Evolutionary conservation across 129 eudicot species (phyloP), one percentile per base, ranked within the genome.

Genomic region (Pseudognaphalium luteoalbum): DNA sequence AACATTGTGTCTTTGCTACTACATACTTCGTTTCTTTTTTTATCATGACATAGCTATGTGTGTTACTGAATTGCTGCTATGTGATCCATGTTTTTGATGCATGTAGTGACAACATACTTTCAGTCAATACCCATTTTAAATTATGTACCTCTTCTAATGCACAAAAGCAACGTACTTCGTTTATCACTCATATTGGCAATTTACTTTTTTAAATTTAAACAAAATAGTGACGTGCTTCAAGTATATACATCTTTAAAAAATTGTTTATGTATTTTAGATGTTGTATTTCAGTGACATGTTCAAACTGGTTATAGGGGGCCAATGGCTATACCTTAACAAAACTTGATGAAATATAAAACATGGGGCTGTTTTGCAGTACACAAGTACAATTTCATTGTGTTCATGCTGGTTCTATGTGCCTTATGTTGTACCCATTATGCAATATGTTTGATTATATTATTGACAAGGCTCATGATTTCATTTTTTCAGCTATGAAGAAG

Each of bases 401-500:
- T 20, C 68, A 25, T 62, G 15, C 64, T 6, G 64, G 64, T 7
- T 12, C 64, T 1, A 12, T 1, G 32, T 20, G 12, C 64, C 21
- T 58, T 12, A 21, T 19, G 64, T 28, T 61, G n/a, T 4, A 61
- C 35, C 35, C 35, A 21, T 61, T 61, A 33, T 33, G 70, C 41
- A n/a, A 32, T 15, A 33, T 33, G 10, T 65, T 65, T 5, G 19
- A 64, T 5, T 60, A 32, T 32, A 64, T 7, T 35, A 19, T 39
- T 67, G 52, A 67, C n/a, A 66, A 34, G 47, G 19, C 19, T 7
- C 7, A 8, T 42, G 35, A 14, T 47, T 44, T 42, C 12, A 12
- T 19, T 5, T 60, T 79, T 80, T 59, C 84, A 80, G 84, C 84
- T 30, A 41, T 74, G 54, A 80, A 80, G 80, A 74, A 64, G 76